Conservation (phyloP, 495 filamentous ascomycete genomes). For the Xylaria nigripes region DNA sequence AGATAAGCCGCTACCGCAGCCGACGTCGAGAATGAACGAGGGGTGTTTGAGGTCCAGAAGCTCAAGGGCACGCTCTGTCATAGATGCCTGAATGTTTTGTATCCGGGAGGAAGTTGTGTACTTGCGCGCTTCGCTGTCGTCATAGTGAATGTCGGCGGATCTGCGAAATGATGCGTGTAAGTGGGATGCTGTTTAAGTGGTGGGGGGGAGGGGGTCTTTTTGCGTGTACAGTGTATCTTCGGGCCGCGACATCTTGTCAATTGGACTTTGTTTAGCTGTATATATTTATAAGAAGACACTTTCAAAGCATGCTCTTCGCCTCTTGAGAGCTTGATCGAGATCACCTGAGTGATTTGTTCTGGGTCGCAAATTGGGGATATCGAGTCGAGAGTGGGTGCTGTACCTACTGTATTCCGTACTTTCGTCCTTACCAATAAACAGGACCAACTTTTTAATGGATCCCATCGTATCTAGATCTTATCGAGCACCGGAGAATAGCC, state of each 20-base stretch:
- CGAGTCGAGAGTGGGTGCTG: background rate
- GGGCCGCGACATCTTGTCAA: constrained; percentile 66
- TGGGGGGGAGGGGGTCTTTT: constrained; percentile 14
- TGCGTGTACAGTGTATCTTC: constrained; percentile 73
- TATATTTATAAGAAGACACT: constrained; percentile 3
- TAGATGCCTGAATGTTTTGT: constrained; percentile 83
- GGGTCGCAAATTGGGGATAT: background rate
- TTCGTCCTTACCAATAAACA: background rate
- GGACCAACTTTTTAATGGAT: constrained; percentile 12
- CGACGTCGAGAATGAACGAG: constrained; percentile 85
- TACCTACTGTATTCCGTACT: background rate
- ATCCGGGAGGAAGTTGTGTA: constrained; percentile 98
- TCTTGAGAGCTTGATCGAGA: background rate
- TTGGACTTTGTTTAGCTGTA: constrained; percentile 8
- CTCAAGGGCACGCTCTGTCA: constrained; percentile 87
- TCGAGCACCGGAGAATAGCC: constrained; percentile 8
- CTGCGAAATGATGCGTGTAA: constrained; percentile 35
- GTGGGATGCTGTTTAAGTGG: constrained; percentile 6
- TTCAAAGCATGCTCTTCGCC: background rate
- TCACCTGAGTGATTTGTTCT: background rate
- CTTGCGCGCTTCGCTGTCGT: constrained; percentile 87
- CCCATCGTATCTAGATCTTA: constrained; percentile 20
- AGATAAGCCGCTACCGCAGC: constrained; percentile 90
- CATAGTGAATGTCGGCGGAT: constrained; percentile 92
- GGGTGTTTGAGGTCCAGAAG: constrained; percentile 76